These are phyloP conservation scores for Bacterosira constricta DNA, from an alignment of 108 stramenopile genomes.

Conservation along the genomic window DNA sequence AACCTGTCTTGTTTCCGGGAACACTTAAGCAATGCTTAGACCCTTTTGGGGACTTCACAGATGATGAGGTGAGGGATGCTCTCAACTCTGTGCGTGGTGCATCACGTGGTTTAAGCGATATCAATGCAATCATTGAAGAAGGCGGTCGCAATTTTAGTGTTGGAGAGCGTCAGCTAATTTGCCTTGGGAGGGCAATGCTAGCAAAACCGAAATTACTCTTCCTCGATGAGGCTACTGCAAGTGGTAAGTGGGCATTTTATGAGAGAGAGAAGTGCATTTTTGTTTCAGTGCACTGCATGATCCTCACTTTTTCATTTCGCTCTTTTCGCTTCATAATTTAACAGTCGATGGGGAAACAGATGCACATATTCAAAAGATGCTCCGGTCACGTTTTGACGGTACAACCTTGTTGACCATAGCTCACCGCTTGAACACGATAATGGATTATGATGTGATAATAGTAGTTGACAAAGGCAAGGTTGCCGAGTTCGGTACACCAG, in stretches of 20 bases:
- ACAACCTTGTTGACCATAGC: constrained; percentile 93
- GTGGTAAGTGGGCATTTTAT: neutral
- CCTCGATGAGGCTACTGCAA: constrained; percentile 79
- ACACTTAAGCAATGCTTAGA: constrained; percentile 91
- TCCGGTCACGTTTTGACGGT: constrained; percentile 75
- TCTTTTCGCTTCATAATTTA: too few species aligned
- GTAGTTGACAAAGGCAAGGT: constrained; percentile 89
- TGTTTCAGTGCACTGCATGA: neutral
- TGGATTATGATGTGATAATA: constrained; percentile 93
- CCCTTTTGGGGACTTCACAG: constrained; percentile 76
- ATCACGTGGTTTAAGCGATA: constrained; percentile 14
- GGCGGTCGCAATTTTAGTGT: constrained; percentile 89
- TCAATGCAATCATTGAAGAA: constrained; percentile 72
- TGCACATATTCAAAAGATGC: constrained; percentile 85
- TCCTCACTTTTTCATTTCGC: neutral
- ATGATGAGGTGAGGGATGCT: constrained; percentile 79
- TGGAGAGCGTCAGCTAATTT: constrained; percentile 92
- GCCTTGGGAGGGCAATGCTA: constrained; percentile 86
- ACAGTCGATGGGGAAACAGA: constrained; percentile 80
- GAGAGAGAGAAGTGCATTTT: too few species aligned
- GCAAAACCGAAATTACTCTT: constrained; percentile 75
- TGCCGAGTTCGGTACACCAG: constrained; percentile 85
- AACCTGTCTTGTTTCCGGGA: constrained; percentile 91
- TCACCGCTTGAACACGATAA: constrained; percentile 92
- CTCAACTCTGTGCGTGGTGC: constrained; percentile 54